Base-by-base conservation (phyloP, 2,329 filamentous ascomycete species). In the Dothideomycetes sp. region DNA sequence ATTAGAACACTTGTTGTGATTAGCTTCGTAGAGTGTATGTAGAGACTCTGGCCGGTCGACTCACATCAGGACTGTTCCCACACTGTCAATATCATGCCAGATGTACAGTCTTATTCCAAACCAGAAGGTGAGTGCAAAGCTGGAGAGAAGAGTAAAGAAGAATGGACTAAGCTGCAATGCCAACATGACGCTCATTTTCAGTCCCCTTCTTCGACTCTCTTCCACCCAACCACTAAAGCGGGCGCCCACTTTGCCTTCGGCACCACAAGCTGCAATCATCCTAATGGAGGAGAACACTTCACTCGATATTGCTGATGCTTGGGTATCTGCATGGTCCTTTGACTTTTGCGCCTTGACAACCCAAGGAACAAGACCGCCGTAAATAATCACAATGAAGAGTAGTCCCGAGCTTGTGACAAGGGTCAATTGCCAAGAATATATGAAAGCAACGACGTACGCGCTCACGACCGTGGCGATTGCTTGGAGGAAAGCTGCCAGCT, bases 391-490 rank as follows among this genome's bases (percentile, higher is more conserved):
- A 29, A 60, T 7, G 57, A 58, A 5, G 64, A 58, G 47, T 70
- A 76, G 47, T 68, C 81, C 52, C 0, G 73, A 78, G 10, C 80
- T 54, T 18, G 84, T 64, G 57, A 82, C 81, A 3, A 66, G 77
- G 1, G 80, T 76, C 5, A 84, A 65, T 36, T 66, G 66, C n/a
- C 71, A 64, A 48, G 80, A 68, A 49, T 79, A 76, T 52, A 77
- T 72, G 45, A 84, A 83, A 2, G 77, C 77, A n/a, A 84, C 72
- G 4, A 78, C 64, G 45, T 79, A 83, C 2, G 78, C 74, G 0
- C 79, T 75, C 37, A 81, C 52, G 52, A 83, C 82, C 54, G 81
- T 84, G 2, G 75, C 74, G 9, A 73, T 56, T 35, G 70, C 76
- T 18, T 70, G 68, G 3, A 84, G 64, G 46, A 73, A 70, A 22